phyloP scores from a whole-genome alignment of 345 rosid species.

The Aquilaria malaccensis region DNA sequence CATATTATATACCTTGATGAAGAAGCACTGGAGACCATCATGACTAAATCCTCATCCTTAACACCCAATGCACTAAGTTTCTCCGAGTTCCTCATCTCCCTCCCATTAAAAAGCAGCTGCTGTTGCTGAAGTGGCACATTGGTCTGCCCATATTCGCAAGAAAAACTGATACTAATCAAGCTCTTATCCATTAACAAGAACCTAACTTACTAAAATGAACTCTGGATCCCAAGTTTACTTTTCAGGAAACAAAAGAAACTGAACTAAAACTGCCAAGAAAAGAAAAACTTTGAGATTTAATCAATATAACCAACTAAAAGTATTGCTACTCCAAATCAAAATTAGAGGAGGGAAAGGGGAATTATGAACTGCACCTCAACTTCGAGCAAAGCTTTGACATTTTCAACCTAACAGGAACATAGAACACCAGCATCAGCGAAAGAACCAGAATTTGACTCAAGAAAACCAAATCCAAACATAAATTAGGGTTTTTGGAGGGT shows the following conservation, averaged over 20 bases:
- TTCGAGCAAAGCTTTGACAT: constrained; percentile 92
- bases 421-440: constrained; percentile 8
- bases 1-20: constrained; percentile 33
- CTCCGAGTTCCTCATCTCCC: constrained; percentile 65
- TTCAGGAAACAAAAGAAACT: constrained; percentile 14
- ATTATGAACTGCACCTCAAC: constrained; percentile 58
- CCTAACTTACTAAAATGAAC: background rate
- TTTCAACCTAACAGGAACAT: constrained; percentile 55
- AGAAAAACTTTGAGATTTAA: background rate
- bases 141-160: constrained; percentile 45
- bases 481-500: constrained; percentile 22
- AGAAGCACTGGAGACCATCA: constrained; percentile 65
- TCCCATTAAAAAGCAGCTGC: constrained; percentile 81
- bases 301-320: background rate
- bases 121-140: constrained; percentile 79
- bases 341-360: background rate
- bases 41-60: constrained; percentile 84
- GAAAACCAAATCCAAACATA: constrained; percentile 4
- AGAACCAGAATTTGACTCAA: background rate
- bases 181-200: background rate
- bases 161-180: background rate
- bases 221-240: background rate
- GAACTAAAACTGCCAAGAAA: background rate
- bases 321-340: background rate
- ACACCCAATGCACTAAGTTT: constrained; percentile 83